phyloP scores from a whole-genome alignment of 73 alveolate species.

The Breviolum minutum region DNA sequence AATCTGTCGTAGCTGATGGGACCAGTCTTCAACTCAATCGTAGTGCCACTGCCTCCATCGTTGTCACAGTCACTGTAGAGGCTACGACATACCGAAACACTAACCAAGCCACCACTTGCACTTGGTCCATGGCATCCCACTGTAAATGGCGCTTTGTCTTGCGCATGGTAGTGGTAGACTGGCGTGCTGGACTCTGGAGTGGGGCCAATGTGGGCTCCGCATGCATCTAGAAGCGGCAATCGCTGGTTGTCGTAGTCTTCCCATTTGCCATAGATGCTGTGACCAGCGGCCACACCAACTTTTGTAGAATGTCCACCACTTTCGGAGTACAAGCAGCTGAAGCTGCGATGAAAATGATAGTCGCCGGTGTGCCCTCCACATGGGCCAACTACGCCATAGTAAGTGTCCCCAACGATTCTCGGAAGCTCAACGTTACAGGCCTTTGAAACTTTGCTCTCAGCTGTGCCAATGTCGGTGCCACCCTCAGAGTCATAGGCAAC shows the following conservation, averaged over 20 bases:
- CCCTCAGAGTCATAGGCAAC: slow-evolving; percentile 93
- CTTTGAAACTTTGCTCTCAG: slow-evolving; percentile 50
- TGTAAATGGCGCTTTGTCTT: slow-evolving; percentile 67
- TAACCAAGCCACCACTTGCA: slow-evolving; percentile 67
- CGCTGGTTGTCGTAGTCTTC: slow-evolving; percentile 52
- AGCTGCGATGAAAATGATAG: slow-evolving; percentile 83
- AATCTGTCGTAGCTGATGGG: slow-evolving; percentile 33
- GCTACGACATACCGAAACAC: slow-evolving; percentile 30
- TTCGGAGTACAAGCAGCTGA: slow-evolving; percentile 50
- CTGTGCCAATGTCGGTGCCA: slow-evolving; percentile 82
- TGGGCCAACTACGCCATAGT: slow-evolving; percentile 85
- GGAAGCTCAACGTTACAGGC: slow-evolving; percentile 43
- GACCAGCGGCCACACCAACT: slow-evolving; percentile 51
- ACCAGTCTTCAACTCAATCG: slow-evolving; percentile 3
- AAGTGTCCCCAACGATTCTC: slow-evolving; percentile 24
- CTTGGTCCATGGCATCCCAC: slow-evolving; percentile 86
- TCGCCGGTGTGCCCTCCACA: slow-evolving; percentile 77
- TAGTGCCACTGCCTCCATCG: slow-evolving; percentile 40
- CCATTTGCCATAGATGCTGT: slow-evolving; percentile 81
- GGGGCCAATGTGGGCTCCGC: slow-evolving; percentile 76
- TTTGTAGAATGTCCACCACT: slow-evolving; percentile 68
- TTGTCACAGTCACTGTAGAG: slow-evolving; percentile 39
- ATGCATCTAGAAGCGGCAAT: slow-evolving; percentile 71
- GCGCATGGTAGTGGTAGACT: slow-evolving; percentile 78
- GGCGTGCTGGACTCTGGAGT: slow-evolving; percentile 43